Conservation (phyloP, 2,329 filamentous ascomycete genomes). For the Penicillium sp. region DNA sequence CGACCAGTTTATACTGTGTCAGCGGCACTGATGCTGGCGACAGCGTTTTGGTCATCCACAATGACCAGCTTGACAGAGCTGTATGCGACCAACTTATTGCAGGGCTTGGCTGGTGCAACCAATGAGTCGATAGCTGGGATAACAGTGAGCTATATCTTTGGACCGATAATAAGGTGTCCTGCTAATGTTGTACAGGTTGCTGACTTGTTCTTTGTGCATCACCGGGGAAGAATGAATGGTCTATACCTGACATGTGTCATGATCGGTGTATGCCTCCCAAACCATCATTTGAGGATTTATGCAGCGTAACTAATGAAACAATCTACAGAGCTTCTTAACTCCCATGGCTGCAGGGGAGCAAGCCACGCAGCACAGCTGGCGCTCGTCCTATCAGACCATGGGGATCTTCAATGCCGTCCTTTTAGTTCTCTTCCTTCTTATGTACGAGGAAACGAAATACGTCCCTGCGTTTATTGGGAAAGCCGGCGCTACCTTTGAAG, state of each 20-base stretch:
- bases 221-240: constrained; percentile 51
- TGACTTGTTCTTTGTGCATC: constrained; percentile 52
- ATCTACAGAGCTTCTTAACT: constrained; percentile 29
- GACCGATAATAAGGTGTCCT: constrained; percentile 9
- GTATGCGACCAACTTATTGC: constrained; percentile 45
- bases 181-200: constrained; percentile 32
- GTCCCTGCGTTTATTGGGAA: constrained; percentile 14
- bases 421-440: constrained; percentile 32
- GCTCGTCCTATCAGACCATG: constrained; percentile 37
- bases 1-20: constrained; percentile 49
- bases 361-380: constrained; percentile 35
- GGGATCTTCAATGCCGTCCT: constrained; percentile 32
- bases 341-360: constrained; percentile 37
- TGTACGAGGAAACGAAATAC: constrained; percentile 42
- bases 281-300: not conserved
- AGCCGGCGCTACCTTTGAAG: not conserved
- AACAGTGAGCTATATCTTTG: constrained; percentile 41
- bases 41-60: constrained; percentile 44
- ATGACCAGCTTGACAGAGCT: constrained; percentile 45
- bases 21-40: constrained; percentile 38
- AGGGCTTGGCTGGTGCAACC: constrained; percentile 39
- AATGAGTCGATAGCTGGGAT: constrained; percentile 45
- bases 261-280: constrained; percentile 35
- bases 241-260: constrained; percentile 47
- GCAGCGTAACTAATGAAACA: not conserved